Evolutionary conservation across 2,329 filamentous ascomycete genomes (phyloP).

Genomic region (Daldinia sp.): DNA sequence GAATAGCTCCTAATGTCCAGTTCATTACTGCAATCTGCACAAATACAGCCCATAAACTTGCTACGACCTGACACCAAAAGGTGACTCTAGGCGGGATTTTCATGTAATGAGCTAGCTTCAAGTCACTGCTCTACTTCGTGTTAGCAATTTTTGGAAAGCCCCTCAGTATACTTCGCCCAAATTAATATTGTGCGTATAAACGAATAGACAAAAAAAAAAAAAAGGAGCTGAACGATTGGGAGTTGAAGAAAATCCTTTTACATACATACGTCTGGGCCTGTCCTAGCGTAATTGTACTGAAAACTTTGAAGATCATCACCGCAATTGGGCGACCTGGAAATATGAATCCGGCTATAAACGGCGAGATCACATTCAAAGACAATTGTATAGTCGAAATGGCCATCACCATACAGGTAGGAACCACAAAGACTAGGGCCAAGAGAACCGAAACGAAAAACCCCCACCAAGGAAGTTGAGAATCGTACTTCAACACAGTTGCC

Average conservation of each 20-base stretch:
- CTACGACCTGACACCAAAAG: slow-evolving; percentile 59
- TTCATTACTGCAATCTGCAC: slow-evolving; percentile 60
- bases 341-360: slow-evolving; percentile 66
- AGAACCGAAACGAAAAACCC: slow-evolving; percentile 59
- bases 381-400: slow-evolving; percentile 61
- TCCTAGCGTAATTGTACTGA: slow-evolving; percentile 50
- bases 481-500: slow-evolving; percentile 55
- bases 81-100: slow-evolving; percentile 56
- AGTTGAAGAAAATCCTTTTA: neutral
- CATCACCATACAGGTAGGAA: slow-evolving; percentile 57
- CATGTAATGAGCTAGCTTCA: slow-evolving; percentile 52
- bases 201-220: neutral
- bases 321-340: slow-evolving; percentile 63
- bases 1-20: slow-evolving; percentile 57
- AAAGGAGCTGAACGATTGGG: no score
- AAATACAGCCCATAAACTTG: slow-evolving; percentile 57
- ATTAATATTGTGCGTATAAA: neutral
- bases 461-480: slow-evolving; percentile 62
- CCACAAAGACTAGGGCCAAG: slow-evolving; percentile 55
- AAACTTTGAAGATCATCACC: slow-evolving; percentile 66
- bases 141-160: slow-evolving; percentile 9
- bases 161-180: neutral
- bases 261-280: slow-evolving; percentile 48
- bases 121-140: slow-evolving; percentile 39
- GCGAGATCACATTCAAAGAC: slow-evolving; percentile 61